Percentiles rank a stretch among this genome's conserved stretches.
These are phyloP conservation scores for Rhododendron kiyosumense DNA, from an alignment of 148 eudicot genomes.

Conservation along the genomic window DNA sequence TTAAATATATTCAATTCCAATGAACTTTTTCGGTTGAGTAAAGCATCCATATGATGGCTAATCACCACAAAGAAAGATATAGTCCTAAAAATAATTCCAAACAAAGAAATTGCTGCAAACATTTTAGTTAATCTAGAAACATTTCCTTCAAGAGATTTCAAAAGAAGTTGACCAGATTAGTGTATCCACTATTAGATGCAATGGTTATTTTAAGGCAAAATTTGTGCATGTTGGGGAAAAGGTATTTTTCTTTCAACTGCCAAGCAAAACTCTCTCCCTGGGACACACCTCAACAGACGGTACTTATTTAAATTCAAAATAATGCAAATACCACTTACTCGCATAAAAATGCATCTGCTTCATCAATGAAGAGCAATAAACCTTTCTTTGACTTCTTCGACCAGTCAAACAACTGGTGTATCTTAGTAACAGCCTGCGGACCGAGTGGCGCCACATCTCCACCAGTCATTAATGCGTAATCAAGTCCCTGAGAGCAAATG, in stretches of 20 bases:
- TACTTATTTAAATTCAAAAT: neutral
- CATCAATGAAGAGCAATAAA: constrained; percentile 86
- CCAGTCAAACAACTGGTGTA: constrained; percentile 98
- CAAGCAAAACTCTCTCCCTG: neutral
- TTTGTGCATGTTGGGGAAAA: too few species aligned
- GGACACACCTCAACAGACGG: neutral
- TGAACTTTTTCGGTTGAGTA: neutral
- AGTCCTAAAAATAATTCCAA: neutral
- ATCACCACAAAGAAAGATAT: neutral
- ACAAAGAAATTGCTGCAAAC: neutral
- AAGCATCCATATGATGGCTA: neutral
- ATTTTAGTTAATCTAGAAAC: neutral
- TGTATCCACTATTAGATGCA: neutral
- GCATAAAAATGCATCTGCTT: constrained; percentile 99
- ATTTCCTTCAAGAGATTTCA: neutral
- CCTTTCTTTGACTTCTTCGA: constrained; percentile 88
- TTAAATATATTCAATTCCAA: neutral
- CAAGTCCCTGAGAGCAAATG: constrained; percentile 63
- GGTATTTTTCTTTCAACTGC: neutral
- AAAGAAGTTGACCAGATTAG: neutral
- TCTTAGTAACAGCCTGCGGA: constrained; percentile 97
- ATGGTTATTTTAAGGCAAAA: neutral
- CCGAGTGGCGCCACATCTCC: constrained; percentile 99
- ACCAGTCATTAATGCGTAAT: constrained; percentile 98
- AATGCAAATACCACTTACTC: constrained; percentile 62